Conservation (phyloP, 108 stramenopile genomes). For the Bacterosira constricta region DNA sequence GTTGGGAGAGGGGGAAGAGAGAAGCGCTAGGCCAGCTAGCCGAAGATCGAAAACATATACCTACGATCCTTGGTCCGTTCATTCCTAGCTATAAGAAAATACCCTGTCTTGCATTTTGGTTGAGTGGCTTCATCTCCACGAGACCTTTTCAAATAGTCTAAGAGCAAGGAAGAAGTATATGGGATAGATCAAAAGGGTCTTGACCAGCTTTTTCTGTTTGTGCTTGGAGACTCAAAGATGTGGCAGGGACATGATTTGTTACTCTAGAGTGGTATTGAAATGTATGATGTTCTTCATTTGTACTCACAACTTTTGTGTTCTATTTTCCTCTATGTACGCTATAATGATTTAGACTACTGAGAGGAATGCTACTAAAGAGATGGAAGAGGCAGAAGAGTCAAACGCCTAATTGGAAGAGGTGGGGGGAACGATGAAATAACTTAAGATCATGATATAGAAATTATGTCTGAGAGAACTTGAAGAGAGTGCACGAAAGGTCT, state of each 20-base stretch:
- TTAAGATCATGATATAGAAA: slow-evolving; percentile 33
- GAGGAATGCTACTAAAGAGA: slow-evolving; percentile 78
- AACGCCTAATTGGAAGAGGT: slow-evolving; percentile 80
- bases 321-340: background rate
- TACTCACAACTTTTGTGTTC: background rate
- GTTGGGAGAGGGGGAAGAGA: background rate
- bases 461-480: no score
- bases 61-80: slow-evolving; percentile 55
- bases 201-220: background rate
- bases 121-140: slow-evolving; percentile 47
- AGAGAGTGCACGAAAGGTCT: no score
- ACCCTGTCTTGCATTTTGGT: slow-evolving; percentile 19
- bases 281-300: background rate
- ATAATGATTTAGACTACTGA: slow-evolving; percentile 28
- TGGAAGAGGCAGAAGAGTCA: slow-evolving; percentile 86
- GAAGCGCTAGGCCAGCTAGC: slow-evolving; percentile 50
- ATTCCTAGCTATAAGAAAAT: slow-evolving; percentile 43
- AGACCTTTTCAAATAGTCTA: background rate
- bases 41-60: slow-evolving; percentile 24
- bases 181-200: slow-evolving; percentile 15
- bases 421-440: slow-evolving; percentile 82
- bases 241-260: slow-evolving; percentile 9
- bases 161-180: background rate
- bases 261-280: no score
- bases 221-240: background rate